Conservation (phyloP, 106 monocot species). For the Dendrobium catenatum region DNA sequence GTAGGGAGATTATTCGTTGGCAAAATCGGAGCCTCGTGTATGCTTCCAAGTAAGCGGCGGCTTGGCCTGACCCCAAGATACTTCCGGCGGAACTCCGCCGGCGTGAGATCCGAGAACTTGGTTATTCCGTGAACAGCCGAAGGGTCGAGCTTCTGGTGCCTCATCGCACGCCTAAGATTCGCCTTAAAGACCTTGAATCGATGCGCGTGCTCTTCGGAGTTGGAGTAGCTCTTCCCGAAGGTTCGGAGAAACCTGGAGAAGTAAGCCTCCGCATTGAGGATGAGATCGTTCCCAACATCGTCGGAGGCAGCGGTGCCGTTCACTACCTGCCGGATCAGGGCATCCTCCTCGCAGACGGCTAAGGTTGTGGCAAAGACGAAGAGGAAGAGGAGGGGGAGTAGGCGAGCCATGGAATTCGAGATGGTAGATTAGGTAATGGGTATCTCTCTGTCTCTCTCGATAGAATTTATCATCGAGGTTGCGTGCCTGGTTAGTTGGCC, state of each 20-base stretch:
- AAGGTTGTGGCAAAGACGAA: neutral
- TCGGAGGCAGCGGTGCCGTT: neutral
- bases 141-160: constrained; percentile 80
- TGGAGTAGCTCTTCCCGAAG: constrained; percentile 13
- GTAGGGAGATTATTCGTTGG: constrained; percentile 70
- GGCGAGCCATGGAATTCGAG: constrained; percentile 8
- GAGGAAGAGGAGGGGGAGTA: neutral
- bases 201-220: constrained; percentile 7
- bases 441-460: no score
- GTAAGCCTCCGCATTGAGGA: constrained; percentile 18
- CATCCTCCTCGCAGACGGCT: constrained; percentile 6
- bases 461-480: no score
- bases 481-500: no score
- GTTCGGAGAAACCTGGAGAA: constrained; percentile 11
- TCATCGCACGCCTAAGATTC: constrained; percentile 32
- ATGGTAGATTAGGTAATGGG: neutral
- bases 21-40: constrained; percentile 49
- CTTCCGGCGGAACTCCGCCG: constrained; percentile 55
- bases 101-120: constrained; percentile 83
- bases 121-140: constrained; percentile 78
- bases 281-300: constrained; percentile 3
- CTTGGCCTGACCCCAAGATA: constrained; percentile 46
- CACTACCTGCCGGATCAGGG: constrained; percentile 15
- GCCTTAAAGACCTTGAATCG: constrained; percentile 16
- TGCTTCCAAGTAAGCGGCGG: constrained; percentile 2